A percentile compares a stretch with the other conserved stretches of the same genome.
phyloP scores from a whole-genome alignment of 2,329 filamentous ascomycete species.

The Sarocladium oryzae region DNA sequence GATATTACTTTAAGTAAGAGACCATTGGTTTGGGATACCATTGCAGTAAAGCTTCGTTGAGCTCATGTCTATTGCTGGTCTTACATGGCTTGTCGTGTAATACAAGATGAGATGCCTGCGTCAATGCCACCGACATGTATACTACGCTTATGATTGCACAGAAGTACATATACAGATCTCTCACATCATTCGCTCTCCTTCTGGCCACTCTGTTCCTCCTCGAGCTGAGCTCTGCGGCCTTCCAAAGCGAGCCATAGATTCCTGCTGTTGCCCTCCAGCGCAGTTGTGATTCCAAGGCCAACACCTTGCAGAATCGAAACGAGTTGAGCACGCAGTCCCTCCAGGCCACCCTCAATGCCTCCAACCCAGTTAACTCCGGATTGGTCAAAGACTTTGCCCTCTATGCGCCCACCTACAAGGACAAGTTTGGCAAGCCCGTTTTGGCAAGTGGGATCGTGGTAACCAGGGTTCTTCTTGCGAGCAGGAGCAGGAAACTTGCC shows the following conservation, averaged over 20 bases:
- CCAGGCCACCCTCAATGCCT: slow-evolving; percentile 73
- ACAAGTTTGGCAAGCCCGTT: slow-evolving; percentile 79
- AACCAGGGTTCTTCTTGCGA: slow-evolving; percentile 69
- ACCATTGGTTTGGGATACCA: too few relatives aligned
- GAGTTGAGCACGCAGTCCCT: slow-evolving; percentile 74
- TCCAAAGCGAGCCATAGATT: slow-evolving; percentile 86
- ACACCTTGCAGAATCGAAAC: slow-evolving; percentile 74
- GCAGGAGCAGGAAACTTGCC: slow-evolving; percentile 72
- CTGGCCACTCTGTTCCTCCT: slow-evolving; percentile 42
- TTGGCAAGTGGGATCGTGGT: slow-evolving; percentile 74
- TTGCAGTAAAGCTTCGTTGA: background rate
- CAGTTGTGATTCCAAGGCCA: slow-evolving; percentile 67
- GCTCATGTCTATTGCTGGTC: background rate
- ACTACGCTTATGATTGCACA: background rate
- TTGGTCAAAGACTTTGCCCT: slow-evolving; percentile 76
- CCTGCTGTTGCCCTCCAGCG: slow-evolving; percentile 74
- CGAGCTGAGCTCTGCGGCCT: slow-evolving; percentile 70
- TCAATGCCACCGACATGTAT: background rate
- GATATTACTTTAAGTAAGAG: too few relatives aligned
- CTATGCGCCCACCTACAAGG: slow-evolving; percentile 78
- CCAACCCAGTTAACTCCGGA: slow-evolving; percentile 61
- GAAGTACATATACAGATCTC: background rate
- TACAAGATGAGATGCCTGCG: background rate
- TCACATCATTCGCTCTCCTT: slow-evolving; percentile 10
- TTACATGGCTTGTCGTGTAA: background rate